Evolutionary conservation across 208 protist species (phyloP).

Genomic region (Trypanosoma caninum): DNA sequence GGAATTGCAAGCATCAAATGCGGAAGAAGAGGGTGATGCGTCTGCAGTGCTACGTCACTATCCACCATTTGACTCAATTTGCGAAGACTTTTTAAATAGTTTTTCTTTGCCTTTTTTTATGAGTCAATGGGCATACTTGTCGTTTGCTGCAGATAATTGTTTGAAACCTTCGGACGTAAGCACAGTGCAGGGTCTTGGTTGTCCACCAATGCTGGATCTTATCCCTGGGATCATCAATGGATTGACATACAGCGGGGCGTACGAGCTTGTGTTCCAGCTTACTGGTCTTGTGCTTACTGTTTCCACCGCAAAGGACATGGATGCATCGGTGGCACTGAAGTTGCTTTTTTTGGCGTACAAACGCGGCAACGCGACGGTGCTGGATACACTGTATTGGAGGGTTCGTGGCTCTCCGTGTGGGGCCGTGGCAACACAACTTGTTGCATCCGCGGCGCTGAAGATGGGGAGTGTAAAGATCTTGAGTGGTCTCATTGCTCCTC

Average conservation of each 20-base stretch:
- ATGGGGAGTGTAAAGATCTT: slow-evolving; percentile 35
- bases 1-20: not conserved
- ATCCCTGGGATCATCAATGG: slow-evolving; percentile 52
- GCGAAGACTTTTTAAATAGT: slow-evolving; percentile 41
- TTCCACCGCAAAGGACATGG: slow-evolving; percentile 26
- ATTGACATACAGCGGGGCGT: slow-evolving; percentile 40
- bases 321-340: slow-evolving; percentile 41
- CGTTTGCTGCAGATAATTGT: slow-evolving; percentile 58
- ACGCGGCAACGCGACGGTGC: slow-evolving; percentile 28
- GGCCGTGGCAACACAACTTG: slow-evolving; percentile 40
- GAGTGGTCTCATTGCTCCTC: slow-evolving; percentile 47
- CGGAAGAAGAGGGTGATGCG: not conserved
- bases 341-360: slow-evolving; percentile 62
- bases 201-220: slow-evolving; percentile 35
- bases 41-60: not conserved
- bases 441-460: slow-evolving; percentile 45
- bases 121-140: slow-evolving; percentile 40
- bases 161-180: slow-evolving; percentile 24
- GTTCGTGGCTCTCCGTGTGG: slow-evolving; percentile 24
- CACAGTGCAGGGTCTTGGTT: slow-evolving; percentile 18
- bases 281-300: slow-evolving; percentile 33
- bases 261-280: slow-evolving; percentile 49
- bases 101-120: slow-evolving; percentile 40
- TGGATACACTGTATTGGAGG: slow-evolving; percentile 48
- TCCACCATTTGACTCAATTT: slow-evolving; percentile 23